Evolutionary conservation across 2,329 filamentous ascomycete genomes (phyloP).

Genomic region (Tolypocladium album): DNA sequence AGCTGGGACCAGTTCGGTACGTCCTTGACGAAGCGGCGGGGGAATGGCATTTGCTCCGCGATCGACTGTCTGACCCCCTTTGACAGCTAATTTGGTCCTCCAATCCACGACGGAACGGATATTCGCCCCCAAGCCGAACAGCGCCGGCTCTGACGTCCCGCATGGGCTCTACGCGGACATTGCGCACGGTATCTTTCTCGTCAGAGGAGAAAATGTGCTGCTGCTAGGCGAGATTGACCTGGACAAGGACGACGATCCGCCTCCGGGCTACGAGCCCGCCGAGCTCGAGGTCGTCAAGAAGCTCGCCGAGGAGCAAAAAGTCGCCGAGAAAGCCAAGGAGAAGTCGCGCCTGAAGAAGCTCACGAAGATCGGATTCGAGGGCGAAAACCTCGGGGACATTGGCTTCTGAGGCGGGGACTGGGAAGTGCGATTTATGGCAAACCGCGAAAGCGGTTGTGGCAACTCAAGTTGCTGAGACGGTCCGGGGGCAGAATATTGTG

Average conservation of each 20-base stretch:
- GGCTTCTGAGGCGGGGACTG: slow-evolving; percentile 37
- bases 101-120: slow-evolving; percentile 87
- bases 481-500: slow-evolving; percentile 50
- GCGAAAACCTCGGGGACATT: slow-evolving; percentile 69
- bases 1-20: slow-evolving; percentile 97
- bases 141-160: slow-evolving; percentile 22
- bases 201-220: slow-evolving; percentile 94
- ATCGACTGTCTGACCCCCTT: background rate
- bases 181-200: slow-evolving; percentile 75
- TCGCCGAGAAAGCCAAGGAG: slow-evolving; percentile 58
- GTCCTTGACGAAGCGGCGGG: background rate
- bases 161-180: slow-evolving; percentile 68
- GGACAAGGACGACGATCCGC: slow-evolving; percentile 82
- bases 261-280: slow-evolving; percentile 59
- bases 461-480: background rate
- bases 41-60: background rate
- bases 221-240: slow-evolving; percentile 93
- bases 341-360: slow-evolving; percentile 63
- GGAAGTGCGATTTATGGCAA: background rate
- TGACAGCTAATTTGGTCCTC: slow-evolving; percentile 79
- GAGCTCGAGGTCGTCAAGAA: slow-evolving; percentile 60
- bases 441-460: background rate
- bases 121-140: slow-evolving; percentile 48
- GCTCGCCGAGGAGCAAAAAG: slow-evolving; percentile 62
- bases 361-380: slow-evolving; percentile 74